These are phyloP conservation scores for Lophiostoma macrostomum DNA, from an alignment of 495 filamentous ascomycete genomes.

Conservation along the genomic window DNA sequence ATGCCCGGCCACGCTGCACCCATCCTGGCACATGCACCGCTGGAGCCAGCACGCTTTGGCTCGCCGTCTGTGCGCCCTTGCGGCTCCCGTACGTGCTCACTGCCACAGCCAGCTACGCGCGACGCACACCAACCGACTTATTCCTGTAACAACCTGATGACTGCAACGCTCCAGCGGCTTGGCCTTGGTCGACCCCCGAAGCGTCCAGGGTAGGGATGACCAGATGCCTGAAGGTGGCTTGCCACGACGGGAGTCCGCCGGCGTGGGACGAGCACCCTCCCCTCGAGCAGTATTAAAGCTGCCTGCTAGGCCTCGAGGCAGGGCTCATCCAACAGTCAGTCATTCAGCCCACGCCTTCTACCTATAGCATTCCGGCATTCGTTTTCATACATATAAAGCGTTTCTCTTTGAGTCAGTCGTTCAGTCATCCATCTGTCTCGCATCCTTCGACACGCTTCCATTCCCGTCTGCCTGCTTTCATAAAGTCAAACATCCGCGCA, in stretches of 20 bases:
- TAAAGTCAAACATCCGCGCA: neutral
- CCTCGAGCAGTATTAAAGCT: slow-evolving; percentile 23
- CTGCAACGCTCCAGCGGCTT: neutral
- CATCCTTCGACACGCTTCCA: slow-evolving; percentile 4
- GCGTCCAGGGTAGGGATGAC: slow-evolving; percentile 6
- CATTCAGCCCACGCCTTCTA: slow-evolving; percentile 4
- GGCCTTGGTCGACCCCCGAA: neutral
- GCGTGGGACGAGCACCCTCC: slow-evolving; percentile 2
- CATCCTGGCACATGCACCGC: too few relatives aligned
- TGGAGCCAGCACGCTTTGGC: too few relatives aligned
- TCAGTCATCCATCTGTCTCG: slow-evolving; percentile 10
- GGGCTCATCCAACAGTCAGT: slow-evolving; percentile 9
- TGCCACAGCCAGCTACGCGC: too few relatives aligned
- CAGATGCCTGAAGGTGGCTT: slow-evolving; percentile 25
- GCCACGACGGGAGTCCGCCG: neutral
- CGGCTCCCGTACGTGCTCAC: too few relatives aligned
- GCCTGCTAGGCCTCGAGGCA: slow-evolving; percentile 16
- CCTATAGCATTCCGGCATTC: neutral
- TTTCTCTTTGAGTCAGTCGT: slow-evolving; percentile 27
- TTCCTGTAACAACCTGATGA: too few relatives aligned
- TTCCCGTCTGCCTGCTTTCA: neutral
- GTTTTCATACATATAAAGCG: neutral
- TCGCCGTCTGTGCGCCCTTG: too few relatives aligned
- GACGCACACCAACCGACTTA: too few relatives aligned
- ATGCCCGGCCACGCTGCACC: too few relatives aligned